Conservation (phyloP, 2,329 filamentous ascomycete species). For the Ascochyta koolunga region DNA sequence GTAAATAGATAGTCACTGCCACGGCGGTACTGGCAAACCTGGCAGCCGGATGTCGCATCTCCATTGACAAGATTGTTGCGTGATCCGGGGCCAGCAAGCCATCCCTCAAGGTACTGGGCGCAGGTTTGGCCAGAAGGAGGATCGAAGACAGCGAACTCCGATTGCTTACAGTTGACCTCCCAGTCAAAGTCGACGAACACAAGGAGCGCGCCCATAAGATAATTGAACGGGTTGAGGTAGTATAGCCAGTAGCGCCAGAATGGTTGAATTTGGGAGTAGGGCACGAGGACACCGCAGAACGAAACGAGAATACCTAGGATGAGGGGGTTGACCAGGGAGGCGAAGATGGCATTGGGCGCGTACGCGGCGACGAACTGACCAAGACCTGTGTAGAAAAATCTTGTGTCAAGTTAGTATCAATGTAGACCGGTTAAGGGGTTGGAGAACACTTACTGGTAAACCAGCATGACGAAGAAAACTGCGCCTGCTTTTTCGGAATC, state of each 20-base stretch:
- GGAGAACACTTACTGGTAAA: too few species aligned
- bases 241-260: too few species aligned
- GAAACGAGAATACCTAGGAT: too few species aligned
- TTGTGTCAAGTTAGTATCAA: conserved; percentile 43
- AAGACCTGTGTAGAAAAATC: conserved; percentile 70
- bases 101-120: conserved; percentile 62
- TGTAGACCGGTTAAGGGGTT: conserved; percentile 46
- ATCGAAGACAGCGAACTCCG: conserved; percentile 52
- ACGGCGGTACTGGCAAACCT: conserved; percentile 64
- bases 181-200: conserved; percentile 47
- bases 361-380: conserved; percentile 54
- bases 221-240: too few species aligned
- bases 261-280: too few species aligned
- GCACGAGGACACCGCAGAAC: too few species aligned
- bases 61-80: conserved; percentile 55
- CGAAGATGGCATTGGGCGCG: too few species aligned
- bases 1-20: conserved; percentile 66
- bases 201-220: too few species aligned
- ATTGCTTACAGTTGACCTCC: conserved; percentile 45
- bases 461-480: not conserved
- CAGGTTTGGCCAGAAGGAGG: conserved; percentile 62
- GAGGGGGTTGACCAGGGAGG: too few species aligned
- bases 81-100: conserved; percentile 56
- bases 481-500: not conserved
- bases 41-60: conserved; percentile 60